Evolutionary conservation across 345 rosid species (phyloP).

Genomic region (Salix arbutifolia): DNA sequence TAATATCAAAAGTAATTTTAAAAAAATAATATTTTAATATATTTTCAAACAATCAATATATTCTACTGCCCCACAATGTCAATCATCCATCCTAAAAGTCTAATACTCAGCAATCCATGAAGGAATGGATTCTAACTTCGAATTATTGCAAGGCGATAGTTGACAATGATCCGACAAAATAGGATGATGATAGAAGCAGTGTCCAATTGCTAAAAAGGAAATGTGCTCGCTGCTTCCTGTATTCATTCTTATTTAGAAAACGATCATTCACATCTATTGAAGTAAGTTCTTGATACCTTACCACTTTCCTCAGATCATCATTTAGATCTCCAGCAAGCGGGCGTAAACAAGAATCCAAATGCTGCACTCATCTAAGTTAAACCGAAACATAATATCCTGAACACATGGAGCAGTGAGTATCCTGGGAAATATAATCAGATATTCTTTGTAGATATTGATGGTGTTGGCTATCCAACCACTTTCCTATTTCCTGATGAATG

Average conservation of each 20-base stretch:
- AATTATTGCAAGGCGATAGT: not conserved
- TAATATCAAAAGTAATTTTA: no score
- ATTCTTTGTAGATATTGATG: not conserved
- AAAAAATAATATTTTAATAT: no score
- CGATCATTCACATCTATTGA: not conserved
- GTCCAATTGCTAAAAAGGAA: not conserved
- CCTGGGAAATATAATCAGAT: not conserved
- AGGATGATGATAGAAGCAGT: not conserved
- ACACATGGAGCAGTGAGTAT: not conserved
- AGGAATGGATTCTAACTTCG: no score
- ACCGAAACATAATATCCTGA: not conserved
- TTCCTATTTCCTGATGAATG: not conserved
- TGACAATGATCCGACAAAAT: not conserved
- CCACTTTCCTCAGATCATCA: not conserved
- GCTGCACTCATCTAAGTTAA: not conserved
- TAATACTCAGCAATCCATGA: not conserved
- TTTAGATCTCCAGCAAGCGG: no score
- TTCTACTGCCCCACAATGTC: no score
- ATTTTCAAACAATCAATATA: no score
- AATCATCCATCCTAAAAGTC: no score
- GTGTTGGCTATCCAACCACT: not conserved
- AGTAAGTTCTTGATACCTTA: not conserved
- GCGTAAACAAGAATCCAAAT: not conserved
- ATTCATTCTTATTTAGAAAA: not conserved
- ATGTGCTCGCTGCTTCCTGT: not conserved